Base-by-base conservation (phyloP, 1,284 basidiomycete species). In the Macrocystidia cucumis region DNA sequence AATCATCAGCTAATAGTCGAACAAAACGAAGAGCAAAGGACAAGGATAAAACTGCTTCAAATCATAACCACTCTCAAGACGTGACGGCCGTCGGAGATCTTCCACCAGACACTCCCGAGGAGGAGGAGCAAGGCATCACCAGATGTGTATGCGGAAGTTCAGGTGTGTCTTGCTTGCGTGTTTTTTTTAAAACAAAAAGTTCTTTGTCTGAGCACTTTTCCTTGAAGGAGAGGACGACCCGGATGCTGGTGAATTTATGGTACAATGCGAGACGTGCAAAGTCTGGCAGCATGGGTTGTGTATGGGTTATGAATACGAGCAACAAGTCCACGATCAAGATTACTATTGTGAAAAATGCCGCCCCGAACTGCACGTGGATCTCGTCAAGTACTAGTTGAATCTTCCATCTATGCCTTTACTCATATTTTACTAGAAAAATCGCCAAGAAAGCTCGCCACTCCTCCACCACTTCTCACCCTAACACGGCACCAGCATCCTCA, bases 251-350 rank as follows among this genome's bases (percentile, higher is more conserved):
- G 90, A 91, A 60, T 86, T 91, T 56, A 97, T 98, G 91, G 91
- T 97, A 34, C 88, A 93, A 59, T 98, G 95, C 63, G 95, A 98
- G 64, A 83, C 73, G 36, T 98, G 95, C 69, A 88, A 91, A 52
- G 90, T 91, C 43, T 98, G 95, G 95, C 95, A 98, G 61, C 95
- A 98, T 59, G 93, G 93, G 12, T 74, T 84, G 20, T 98, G 95
- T 63, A 92, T 98, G 80, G 95, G 95, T 32, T 90, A 90, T 57
- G 78, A 83, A 55, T 78, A 78, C 27, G 88, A 92, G 55, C 84
- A 86, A 42, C 82, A 83, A 50, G 75, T 88, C 20, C 81, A 82
- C 38, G 74, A 86, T 48, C 78, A 80, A 53, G 72, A 80, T 60
- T 89, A 98, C 63, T 95, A 84, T 51, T 98, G 96, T 62, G 96